Percentiles rank a stretch among this genome's conserved stretches.
Conservation (phyloP, 2,329 filamentous ascomycete genomes). For the Arthrocladium fulminans region DNA sequence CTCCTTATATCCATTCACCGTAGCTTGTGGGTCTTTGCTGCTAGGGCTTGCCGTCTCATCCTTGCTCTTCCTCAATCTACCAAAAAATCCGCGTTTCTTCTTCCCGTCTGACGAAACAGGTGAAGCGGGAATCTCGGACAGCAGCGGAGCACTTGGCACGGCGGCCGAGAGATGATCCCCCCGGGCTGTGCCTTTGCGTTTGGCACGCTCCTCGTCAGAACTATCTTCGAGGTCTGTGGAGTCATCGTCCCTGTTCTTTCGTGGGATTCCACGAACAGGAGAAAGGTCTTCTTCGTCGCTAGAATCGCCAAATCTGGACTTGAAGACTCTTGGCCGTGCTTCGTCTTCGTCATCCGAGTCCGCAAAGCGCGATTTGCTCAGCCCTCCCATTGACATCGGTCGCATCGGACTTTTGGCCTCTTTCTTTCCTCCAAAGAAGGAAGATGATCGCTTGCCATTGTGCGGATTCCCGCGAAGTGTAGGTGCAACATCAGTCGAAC, state of each 20-base stretch:
- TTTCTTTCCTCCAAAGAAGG: conserved; percentile 30
- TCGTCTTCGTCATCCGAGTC: conserved; percentile 56
- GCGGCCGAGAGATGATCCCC: conserved; percentile 9
- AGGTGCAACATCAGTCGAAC: conserved; percentile 36
- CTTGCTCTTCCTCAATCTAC: conserved; percentile 54
- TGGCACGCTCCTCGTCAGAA: conserved; percentile 42
- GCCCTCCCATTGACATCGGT: conserved; percentile 35
- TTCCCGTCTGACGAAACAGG: conserved; percentile 26
- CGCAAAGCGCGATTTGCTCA: conserved; percentile 41
- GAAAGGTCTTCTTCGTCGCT: conserved; percentile 53
- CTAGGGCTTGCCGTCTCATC: conserved; percentile 21
- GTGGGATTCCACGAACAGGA: conserved; percentile 53
- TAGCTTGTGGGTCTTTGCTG: conserved; percentile 21
- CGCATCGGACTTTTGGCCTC: conserved; percentile 24
- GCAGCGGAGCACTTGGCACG: conserved; percentile 20
- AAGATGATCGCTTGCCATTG: conserved; percentile 30
- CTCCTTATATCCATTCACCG: conserved; percentile 24
- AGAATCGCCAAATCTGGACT: conserved; percentile 60
- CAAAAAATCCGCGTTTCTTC: conserved; percentile 36
- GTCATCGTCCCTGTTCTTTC: conserved; percentile 51
- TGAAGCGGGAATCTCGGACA: conserved; percentile 7
- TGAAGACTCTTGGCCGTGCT: conserved; percentile 27
- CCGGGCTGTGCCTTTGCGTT: conserved; percentile 18
- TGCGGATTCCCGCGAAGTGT: conserved; percentile 18
- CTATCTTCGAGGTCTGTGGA: conserved; percentile 55